These are phyloP conservation scores for Wickerhamiella bombiphila DNA, from an alignment of 805 yeast species.

Conservation along the genomic window DNA sequence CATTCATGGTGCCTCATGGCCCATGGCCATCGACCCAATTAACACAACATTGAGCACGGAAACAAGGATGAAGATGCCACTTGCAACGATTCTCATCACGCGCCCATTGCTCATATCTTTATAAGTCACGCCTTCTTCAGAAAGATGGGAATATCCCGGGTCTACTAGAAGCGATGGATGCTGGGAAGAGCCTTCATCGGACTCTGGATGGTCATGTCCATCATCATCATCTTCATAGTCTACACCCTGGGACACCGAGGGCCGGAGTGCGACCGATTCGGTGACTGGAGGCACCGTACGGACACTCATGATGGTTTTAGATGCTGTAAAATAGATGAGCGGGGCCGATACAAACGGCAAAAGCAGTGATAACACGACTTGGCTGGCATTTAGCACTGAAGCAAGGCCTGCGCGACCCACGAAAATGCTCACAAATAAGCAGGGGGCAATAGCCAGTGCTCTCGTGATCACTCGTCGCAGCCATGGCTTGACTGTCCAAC, in stretches of 20 bases:
- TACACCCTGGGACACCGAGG: neutral
- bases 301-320: slow-evolving; percentile 46
- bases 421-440: slow-evolving; percentile 53
- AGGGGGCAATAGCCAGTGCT: slow-evolving; percentile 72
- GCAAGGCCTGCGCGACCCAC: slow-evolving; percentile 71
- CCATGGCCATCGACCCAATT: slow-evolving; percentile 28
- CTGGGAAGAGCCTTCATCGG: neutral
- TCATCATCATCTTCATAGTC: neutral
- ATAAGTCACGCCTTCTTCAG: slow-evolving; percentile 22
- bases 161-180: no score
- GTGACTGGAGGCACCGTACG: slow-evolving; percentile 10
- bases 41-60: slow-evolving; percentile 59
- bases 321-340: slow-evolving; percentile 64
- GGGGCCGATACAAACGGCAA: slow-evolving; percentile 86
- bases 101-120: slow-evolving; percentile 62
- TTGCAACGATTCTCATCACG: slow-evolving; percentile 37
- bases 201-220: slow-evolving; percentile 3
- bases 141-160: neutral
- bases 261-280: slow-evolving; percentile 23
- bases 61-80: slow-evolving; percentile 54
- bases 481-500: slow-evolving; percentile 73
- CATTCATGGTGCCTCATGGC: no score
- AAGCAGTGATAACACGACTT: slow-evolving; percentile 66
- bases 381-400: slow-evolving; percentile 60
- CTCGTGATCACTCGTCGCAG: slow-evolving; percentile 66